These are phyloP conservation scores for Trifolium dubium DNA, from an alignment of 306 rosid species.

Conservation along the genomic window DNA sequence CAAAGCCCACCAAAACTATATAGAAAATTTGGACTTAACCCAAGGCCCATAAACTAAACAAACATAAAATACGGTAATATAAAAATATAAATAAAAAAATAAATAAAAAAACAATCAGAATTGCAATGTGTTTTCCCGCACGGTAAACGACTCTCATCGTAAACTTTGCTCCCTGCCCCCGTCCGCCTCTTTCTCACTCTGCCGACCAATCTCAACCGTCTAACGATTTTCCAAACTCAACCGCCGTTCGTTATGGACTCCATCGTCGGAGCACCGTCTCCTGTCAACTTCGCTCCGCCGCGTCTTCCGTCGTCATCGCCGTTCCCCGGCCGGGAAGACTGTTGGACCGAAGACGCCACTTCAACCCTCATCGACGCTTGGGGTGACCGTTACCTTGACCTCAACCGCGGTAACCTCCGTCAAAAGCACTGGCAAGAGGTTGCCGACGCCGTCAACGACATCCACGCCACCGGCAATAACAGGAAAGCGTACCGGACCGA, in stretches of 20 bases:
- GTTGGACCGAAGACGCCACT: conserved; percentile 76
- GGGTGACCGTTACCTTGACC: conserved; percentile 68
- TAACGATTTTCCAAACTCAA: background rate
- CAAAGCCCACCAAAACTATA: background rate
- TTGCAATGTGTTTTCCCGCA: conserved; percentile 46
- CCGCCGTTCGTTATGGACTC: conserved; percentile 44
- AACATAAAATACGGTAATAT: background rate
- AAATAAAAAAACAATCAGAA: background rate
- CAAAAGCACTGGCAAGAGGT: conserved; percentile 80
- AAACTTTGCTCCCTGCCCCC: conserved; percentile 11
- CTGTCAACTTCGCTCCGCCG: conserved; percentile 19
- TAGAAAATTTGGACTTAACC: background rate
- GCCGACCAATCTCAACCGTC: conserved; percentile 13
- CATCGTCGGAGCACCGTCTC: conserved; percentile 45
- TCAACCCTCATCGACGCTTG: conserved; percentile 76
- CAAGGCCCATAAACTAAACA: background rate
- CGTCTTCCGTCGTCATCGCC: conserved; percentile 45
- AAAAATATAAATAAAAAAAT: background rate
- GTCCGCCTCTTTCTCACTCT: conserved; percentile 19
- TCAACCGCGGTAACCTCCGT: conserved; percentile 77
- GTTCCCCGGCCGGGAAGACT: conserved; percentile 68
- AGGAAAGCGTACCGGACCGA: conserved; percentile 60
- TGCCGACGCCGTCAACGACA: conserved; percentile 73
- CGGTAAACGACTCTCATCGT: conserved; percentile 44
- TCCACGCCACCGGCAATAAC: conserved; percentile 39